Evolutionary conservation across 495 filamentous ascomycete genomes (phyloP), one percentile per base, ranked within the genome.

Genomic region (Trypethelium eluteriae): DNA sequence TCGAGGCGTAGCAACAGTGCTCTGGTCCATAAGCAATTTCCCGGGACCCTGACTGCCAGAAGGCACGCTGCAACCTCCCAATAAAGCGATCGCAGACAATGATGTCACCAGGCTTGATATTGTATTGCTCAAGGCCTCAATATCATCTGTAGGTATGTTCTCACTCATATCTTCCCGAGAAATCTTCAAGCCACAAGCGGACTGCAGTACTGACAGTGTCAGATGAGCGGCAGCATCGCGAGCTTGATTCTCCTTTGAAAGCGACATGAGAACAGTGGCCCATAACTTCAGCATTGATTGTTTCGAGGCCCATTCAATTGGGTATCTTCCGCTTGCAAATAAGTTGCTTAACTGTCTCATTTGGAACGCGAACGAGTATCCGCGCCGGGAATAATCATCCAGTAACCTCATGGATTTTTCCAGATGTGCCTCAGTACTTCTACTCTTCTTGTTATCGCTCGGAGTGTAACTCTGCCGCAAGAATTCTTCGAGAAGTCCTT

Each of bases 61-160:
- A 36, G 53, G 9, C 18, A 0, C 53, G 14, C 3, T 36, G 6
- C 5, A 7, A 10, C 32, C 5, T 39, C 14, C n/a, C 14, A 47
- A 9, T 25, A 63, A 11, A 41, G 38, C 41, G 14, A 41, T 47
- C 14, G 35, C 18, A 1, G 62, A 41, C 10, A 63, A 25, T 4
- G 38, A 39, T 5, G 34, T 39, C 4, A 63, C 25, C 38, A 63
- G 38, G 41, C 62, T 63, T n/a, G 38, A 63, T 25, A 63, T 39
- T 11, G 62, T 63, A 47, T 41, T 41, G 38, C 12, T 63, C 62
- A 63, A 63, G 14, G 62, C 38, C 6, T 41, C 62, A 0, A 1
- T 34, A 7, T 18, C 53, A 9, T 36, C 36, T 34, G 5, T 36
- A 4, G 53, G 3, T 9, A 36, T 0, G 3, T 59, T 59, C 18